Conservation (phyloP, 768 basidiomycete species). For the Amanita polypyramis region DNA sequence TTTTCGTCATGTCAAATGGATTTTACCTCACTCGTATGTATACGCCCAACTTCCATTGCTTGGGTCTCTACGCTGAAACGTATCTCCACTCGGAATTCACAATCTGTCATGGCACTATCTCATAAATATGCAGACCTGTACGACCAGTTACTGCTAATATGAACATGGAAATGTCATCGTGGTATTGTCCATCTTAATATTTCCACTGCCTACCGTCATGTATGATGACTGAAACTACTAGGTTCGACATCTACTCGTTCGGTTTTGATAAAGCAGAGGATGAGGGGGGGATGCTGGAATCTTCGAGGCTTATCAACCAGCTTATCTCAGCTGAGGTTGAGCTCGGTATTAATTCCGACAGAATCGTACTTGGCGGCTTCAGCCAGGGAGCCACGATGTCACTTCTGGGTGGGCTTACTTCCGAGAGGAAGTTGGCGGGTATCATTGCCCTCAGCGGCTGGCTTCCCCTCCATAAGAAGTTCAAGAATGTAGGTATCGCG, state of each 20-base stretch:
- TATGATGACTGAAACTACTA: slow-evolving; percentile 16
- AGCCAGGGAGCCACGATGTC: slow-evolving; percentile 78
- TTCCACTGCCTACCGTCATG: background rate
- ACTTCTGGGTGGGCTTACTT: slow-evolving; percentile 63
- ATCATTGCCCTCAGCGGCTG: slow-evolving; percentile 69
- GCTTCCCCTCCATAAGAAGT: slow-evolving; percentile 56
- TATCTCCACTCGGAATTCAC: background rate
- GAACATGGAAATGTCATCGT: slow-evolving; percentile 67
- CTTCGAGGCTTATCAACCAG: slow-evolving; percentile 48
- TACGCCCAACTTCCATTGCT: slow-evolving; percentile 1
- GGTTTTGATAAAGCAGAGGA: slow-evolving; percentile 59
- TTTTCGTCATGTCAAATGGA: slow-evolving; percentile 78
- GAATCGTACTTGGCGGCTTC: slow-evolving; percentile 84
- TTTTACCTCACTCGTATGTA: slow-evolving; percentile 74
- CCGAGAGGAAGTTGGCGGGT: slow-evolving; percentile 60
- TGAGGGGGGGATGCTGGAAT: slow-evolving; percentile 61
- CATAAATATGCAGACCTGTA: slow-evolving; percentile 26
- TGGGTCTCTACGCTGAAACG: background rate
- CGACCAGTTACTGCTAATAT: slow-evolving; percentile 67
- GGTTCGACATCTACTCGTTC: slow-evolving; percentile 74
- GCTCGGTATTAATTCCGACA: slow-evolving; percentile 51
- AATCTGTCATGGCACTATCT: slow-evolving; percentile 1
- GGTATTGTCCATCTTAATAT: slow-evolving; percentile 27
- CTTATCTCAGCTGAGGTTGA: slow-evolving; percentile 71
- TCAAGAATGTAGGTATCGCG: slow-evolving; percentile 43